These are phyloP conservation scores for Nadsonia commutata DNA, from an alignment of 1,139 yeast species.

Conservation along the genomic window DNA sequence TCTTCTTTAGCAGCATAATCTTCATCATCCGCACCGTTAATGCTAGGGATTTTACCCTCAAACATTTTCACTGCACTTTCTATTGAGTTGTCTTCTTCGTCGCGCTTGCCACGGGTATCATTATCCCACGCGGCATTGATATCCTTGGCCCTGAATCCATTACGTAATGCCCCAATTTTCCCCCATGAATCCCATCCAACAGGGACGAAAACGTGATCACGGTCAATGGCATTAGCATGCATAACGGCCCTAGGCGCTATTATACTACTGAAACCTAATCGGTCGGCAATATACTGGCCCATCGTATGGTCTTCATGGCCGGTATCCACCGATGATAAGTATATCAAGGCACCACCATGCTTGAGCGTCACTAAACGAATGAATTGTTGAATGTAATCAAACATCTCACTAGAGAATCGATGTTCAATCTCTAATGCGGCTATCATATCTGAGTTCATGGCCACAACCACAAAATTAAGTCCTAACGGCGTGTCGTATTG, in stretches of 20 bases:
- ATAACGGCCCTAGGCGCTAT: conserved; percentile 6
- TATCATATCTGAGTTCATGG: conserved; percentile 15
- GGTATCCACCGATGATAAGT: conserved; percentile 8
- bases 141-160: conserved; percentile 15
- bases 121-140: conserved; percentile 10
- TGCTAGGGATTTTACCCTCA: neutral
- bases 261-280: conserved; percentile 10
- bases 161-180: conserved; percentile 20
- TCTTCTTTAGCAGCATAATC: conserved; percentile 1
- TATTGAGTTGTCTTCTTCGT: neutral
- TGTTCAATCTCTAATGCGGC: conserved; percentile 4
- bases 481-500: conserved; percentile 23
- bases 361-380: conserved; percentile 35
- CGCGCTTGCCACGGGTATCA: neutral
- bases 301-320: conserved; percentile 9
- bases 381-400: conserved; percentile 39
- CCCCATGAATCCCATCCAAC: conserved; percentile 27
- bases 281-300: conserved; percentile 15
- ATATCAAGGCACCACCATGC: conserved; percentile 23
- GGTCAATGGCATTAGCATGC: conserved; percentile 21
- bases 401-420: conserved; percentile 13
- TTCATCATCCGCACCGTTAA: conserved; percentile 4
- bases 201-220: conserved; percentile 29
- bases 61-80: conserved; percentile 2
- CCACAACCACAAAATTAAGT: conserved; percentile 17